These are phyloP conservation scores for Kwoniella europaea DNA, from an alignment of 768 basidiomycete genomes.

Conservation along the genomic window DNA sequence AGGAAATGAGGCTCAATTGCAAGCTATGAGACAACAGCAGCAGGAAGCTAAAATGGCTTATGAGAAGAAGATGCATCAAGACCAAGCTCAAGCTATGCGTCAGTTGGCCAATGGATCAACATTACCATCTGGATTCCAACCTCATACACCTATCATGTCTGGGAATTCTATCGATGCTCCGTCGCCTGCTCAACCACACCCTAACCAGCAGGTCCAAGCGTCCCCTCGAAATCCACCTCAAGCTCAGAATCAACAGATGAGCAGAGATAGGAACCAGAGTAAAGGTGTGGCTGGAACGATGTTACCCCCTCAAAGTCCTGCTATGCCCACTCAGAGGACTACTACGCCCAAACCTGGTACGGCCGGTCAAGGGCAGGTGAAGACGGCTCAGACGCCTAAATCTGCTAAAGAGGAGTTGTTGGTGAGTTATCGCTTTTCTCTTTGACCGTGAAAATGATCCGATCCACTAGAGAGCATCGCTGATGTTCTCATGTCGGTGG, in stretches of 20 bases:
- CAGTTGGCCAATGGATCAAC: slow-evolving; percentile 18
- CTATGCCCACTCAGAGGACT: slow-evolving; percentile 21
- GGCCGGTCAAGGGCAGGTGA: slow-evolving; percentile 14
- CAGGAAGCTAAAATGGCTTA: slow-evolving; percentile 38
- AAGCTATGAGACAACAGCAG: slow-evolving; percentile 34
- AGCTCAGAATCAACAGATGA: slow-evolving; percentile 31
- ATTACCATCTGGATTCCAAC: slow-evolving; percentile 26
- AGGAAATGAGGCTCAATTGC: slow-evolving; percentile 23
- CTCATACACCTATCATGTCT: slow-evolving; percentile 46
- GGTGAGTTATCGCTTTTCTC: slow-evolving; percentile 18
- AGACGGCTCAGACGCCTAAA: slow-evolving; percentile 41
- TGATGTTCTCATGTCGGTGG: not conserved
- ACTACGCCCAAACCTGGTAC: slow-evolving; percentile 30
- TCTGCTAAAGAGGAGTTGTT: slow-evolving; percentile 32
- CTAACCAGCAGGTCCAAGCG: slow-evolving; percentile 13
- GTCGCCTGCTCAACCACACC: slow-evolving; percentile 40
- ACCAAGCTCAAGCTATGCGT: slow-evolving; percentile 38
- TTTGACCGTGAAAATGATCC: too few species aligned
- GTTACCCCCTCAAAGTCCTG: slow-evolving; percentile 53
- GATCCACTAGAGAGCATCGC: not conserved
- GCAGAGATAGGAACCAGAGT: slow-evolving; percentile 42
- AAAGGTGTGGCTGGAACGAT: slow-evolving; percentile 44
- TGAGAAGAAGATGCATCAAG: slow-evolving; percentile 43
- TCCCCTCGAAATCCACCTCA: slow-evolving; percentile 38
- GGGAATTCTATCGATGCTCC: slow-evolving; percentile 33